Percentiles rank a stretch among this genome's conserved stretches.
These are phyloP conservation scores for Cydonia oblonga DNA, from an alignment of 331 rosid genomes.

Conservation along the genomic window DNA sequence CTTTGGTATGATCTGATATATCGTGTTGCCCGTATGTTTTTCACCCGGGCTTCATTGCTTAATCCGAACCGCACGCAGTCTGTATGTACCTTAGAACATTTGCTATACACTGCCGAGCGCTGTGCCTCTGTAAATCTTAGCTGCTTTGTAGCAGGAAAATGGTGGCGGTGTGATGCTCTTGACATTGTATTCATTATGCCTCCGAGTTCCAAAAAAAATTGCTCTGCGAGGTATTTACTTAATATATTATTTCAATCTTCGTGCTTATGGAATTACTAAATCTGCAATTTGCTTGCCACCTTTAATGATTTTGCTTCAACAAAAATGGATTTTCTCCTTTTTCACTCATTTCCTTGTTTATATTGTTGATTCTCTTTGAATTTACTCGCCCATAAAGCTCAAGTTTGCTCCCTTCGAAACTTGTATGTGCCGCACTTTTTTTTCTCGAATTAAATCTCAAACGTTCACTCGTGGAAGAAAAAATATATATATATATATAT, in stretches of 20 bases:
- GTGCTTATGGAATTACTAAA: constrained; percentile 33
- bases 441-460: too few species aligned
- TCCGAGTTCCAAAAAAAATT: constrained; percentile 29
- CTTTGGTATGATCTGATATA: constrained; percentile 22
- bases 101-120: constrained; percentile 20
- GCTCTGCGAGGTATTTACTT: constrained; percentile 55
- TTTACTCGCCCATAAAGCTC: background rate
- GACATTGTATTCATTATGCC: constrained; percentile 54
- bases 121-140: constrained; percentile 36
- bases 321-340: background rate
- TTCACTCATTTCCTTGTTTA: background rate
- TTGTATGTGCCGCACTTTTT: too few species aligned
- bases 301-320: background rate
- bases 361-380: background rate
- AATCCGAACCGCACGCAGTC: constrained; percentile 26
- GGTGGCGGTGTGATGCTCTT: constrained; percentile 16
- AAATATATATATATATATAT: too few species aligned
- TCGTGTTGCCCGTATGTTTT: constrained; percentile 54
- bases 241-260: constrained; percentile 23
- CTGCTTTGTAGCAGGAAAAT: constrained; percentile 11
- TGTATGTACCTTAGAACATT: constrained; percentile 40
- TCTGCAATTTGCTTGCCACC: constrained; percentile 1
- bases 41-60: constrained; percentile 42
- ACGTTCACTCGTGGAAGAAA: too few species aligned
- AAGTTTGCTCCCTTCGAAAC: too few species aligned